Evolutionary conservation across 495 filamentous ascomycete genomes (phyloP).

Genomic region (Daldinia bambusicola): DNA sequence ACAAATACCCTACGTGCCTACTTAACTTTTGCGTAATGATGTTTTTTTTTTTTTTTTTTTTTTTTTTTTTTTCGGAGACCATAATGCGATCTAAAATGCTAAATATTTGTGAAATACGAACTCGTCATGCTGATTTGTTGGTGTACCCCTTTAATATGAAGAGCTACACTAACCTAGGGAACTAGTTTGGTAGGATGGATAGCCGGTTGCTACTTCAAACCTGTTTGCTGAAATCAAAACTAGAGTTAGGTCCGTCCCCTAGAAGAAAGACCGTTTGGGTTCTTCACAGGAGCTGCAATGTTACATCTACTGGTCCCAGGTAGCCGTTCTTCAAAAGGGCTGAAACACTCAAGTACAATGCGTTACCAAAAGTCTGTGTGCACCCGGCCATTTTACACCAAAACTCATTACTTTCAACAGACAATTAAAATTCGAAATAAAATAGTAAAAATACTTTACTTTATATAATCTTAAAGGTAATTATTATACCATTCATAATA

Average conservation of each 20-base stretch:
- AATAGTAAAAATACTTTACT: too few relatives aligned
- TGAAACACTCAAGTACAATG: neutral
- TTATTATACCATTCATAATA: too few relatives aligned
- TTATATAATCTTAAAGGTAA: too few relatives aligned
- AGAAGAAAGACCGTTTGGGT: neutral
- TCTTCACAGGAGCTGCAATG: neutral
- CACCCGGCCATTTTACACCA: too few relatives aligned
- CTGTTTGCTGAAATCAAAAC: neutral
- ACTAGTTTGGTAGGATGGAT: neutral
- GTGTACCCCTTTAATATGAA: slow-evolving; percentile 8
- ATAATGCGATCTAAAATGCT: neutral
- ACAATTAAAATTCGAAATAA: too few relatives aligned
- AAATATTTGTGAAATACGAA: neutral
- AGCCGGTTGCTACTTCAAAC: neutral
- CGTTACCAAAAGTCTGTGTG: too few relatives aligned
- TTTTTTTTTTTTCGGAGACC: too few relatives aligned
- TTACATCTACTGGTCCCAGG: neutral
- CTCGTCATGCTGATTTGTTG: neutral
- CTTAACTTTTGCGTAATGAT: neutral
- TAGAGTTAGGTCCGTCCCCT: neutral
- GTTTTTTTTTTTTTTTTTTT: too few relatives aligned
- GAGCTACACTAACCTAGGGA: neutral
- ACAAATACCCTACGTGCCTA: neutral
- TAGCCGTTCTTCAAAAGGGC: neutral
- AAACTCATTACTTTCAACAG: too few relatives aligned